Conservation (phyloP, 2,329 filamentous ascomycete species). For the Xylaria sp. region DNA sequence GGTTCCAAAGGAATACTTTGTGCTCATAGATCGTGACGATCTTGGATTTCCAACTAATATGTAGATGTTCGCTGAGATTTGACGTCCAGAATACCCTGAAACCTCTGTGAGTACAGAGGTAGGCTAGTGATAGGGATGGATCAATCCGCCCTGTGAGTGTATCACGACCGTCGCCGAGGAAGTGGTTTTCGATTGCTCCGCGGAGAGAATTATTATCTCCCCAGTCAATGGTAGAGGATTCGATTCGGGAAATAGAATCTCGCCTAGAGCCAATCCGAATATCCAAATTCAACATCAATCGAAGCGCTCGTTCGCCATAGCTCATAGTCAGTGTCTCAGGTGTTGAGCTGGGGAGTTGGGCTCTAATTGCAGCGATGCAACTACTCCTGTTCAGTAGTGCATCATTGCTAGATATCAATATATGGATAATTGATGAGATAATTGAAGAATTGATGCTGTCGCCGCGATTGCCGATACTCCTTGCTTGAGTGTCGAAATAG, state of each 20-base stretch:
- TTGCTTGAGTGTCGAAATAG: constrained; percentile 25
- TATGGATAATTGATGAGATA: constrained; percentile 2
- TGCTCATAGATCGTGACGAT: constrained; percentile 43
- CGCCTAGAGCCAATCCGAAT: constrained; percentile 12
- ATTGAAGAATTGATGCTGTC: not conserved
- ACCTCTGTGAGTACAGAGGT: constrained; percentile 30
- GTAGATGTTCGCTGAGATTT: constrained; percentile 40
- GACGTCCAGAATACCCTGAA: constrained; percentile 40
- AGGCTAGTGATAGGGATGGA: constrained; percentile 20
- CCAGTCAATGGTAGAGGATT: constrained; percentile 25
- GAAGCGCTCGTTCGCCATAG: constrained; percentile 19
- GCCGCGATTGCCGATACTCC: not conserved
- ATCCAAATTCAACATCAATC: constrained; percentile 28
- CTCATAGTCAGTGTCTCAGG: not conserved
- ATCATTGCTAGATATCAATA: constrained; percentile 7
- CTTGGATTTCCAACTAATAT: constrained; percentile 39
- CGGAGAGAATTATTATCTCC: constrained; percentile 10
- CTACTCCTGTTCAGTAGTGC: constrained; percentile 12
- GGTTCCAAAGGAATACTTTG: constrained; percentile 40
- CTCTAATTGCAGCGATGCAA: constrained; percentile 3
- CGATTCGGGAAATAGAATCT: not conserved
- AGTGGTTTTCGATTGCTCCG: constrained; percentile 19
- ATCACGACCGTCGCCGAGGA: constrained; percentile 8
- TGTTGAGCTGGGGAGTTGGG: not conserved
- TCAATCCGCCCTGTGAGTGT: constrained; percentile 27